A percentile compares a stretch with the other conserved stretches of the same genome.
phyloP scores from a whole-genome alignment of 495 filamentous ascomycete species.

The Xylaria nigripes region DNA sequence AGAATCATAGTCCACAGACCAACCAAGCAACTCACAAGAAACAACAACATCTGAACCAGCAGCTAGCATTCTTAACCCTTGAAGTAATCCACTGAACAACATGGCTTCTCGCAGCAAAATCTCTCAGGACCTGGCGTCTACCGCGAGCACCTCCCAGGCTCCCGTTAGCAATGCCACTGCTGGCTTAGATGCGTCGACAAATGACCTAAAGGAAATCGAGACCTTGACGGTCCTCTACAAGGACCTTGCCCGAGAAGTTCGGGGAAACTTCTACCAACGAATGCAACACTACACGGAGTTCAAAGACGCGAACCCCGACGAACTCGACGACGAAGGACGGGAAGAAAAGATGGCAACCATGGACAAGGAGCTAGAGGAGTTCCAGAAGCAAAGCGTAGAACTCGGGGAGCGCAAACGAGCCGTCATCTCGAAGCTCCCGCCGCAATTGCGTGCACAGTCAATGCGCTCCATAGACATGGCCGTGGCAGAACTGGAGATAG shows the following conservation, averaged over 20 bases:
- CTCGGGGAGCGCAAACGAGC: neutral
- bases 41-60: neutral
- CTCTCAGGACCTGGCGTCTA: conserved; percentile 9
- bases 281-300: too few relatives aligned
- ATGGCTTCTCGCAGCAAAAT: neutral
- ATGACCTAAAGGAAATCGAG: neutral
- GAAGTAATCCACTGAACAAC: neutral
- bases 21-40: neutral
- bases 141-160: neutral
- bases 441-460: neutral
- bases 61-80: neutral
- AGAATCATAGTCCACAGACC: neutral
- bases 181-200: neutral
- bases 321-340: too few relatives aligned
- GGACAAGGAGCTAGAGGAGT: neutral
- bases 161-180: neutral
- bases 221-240: neutral
- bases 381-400: neutral
- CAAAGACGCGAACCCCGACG: too few relatives aligned
- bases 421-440: neutral
- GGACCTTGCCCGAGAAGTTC: neutral
- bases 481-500: neutral
- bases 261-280: neutral
- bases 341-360: neutral
- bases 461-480: neutral